Evolutionary conservation across 352 stramenopile genomes (phyloP).

Genomic region (Globisporangium echinulatum): DNA sequence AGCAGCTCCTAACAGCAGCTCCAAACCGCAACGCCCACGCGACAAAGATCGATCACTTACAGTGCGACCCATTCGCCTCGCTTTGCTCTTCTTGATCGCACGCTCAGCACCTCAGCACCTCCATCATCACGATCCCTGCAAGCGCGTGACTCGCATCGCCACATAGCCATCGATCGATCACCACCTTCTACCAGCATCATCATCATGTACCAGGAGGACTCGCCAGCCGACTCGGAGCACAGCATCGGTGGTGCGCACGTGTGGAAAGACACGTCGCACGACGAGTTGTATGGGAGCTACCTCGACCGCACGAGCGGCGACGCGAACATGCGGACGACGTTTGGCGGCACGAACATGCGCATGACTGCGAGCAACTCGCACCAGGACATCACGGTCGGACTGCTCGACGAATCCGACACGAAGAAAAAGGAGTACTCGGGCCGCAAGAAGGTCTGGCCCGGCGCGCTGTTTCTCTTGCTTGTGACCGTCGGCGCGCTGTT

Average conservation of each 20-base stretch:
- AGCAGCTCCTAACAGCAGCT: no score
- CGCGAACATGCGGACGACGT: conserved; percentile 21
- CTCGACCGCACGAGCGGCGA: conserved; percentile 28
- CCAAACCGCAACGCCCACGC: no score
- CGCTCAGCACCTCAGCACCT: no score
- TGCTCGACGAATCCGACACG: conserved; percentile 42
- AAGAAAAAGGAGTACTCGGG: conserved; percentile 49
- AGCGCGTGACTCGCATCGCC: no score
- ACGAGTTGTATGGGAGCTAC: conserved; percentile 72
- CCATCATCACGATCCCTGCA: no score
- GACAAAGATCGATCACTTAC: no score
- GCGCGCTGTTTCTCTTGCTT: conserved; percentile 62
- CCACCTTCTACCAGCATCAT: neutral
- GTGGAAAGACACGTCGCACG: conserved; percentile 67
- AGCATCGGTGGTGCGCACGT: conserved; percentile 27
- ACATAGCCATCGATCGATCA: no score
- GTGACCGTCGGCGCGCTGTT: conserved; percentile 35
- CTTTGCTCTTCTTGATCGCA: no score
- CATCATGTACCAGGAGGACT: conserved; percentile 16
- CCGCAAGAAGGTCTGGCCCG: conserved; percentile 74
- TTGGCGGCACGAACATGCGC: conserved; percentile 1
- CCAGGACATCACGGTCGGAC: conserved; percentile 69
- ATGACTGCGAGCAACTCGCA: conserved; percentile 24
- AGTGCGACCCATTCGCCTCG: no score
- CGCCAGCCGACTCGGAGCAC: conserved; percentile 15